Evolutionary conservation across 345 rosid genomes (phyloP).

Genomic region (Bruguiera sexangula): DNA sequence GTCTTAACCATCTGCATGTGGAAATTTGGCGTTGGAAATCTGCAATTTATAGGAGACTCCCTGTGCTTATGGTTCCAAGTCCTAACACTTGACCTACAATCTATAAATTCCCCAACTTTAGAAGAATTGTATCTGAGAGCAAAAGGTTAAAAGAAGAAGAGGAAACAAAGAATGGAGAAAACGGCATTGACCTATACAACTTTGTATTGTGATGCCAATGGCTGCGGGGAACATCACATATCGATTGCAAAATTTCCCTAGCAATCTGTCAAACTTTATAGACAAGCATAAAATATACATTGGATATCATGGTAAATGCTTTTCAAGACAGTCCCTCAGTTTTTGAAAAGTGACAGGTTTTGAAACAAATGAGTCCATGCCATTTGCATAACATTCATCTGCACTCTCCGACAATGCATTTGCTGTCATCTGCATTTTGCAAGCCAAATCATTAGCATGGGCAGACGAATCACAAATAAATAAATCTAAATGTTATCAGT

Average conservation of each 20-base stretch:
- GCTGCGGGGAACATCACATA: slow-evolving; percentile 27
- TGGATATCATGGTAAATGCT: slow-evolving; percentile 44
- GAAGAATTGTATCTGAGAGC: not conserved
- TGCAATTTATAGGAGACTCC: too few relatives aligned
- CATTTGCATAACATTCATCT: slow-evolving; percentile 84
- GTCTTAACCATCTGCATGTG: too few relatives aligned
- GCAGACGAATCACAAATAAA: too few relatives aligned
- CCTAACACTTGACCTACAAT: not conserved
- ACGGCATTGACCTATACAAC: slow-evolving; percentile 24
- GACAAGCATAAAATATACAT: slow-evolving; percentile 40
- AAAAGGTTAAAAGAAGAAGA: not conserved
- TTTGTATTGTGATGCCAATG: slow-evolving; percentile 27
- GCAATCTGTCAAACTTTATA: slow-evolving; percentile 33
- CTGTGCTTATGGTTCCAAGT: not conserved
- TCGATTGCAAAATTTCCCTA: slow-evolving; percentile 61
- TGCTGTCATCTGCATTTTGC: slow-evolving; percentile 81
- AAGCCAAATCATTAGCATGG: not conserved
- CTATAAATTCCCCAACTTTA: slow-evolving; percentile 1
- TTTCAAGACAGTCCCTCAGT: slow-evolving; percentile 64
- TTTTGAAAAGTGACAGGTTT: slow-evolving; percentile 87
- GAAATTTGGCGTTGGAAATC: too few relatives aligned
- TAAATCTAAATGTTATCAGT: too few relatives aligned
- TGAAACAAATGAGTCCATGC: slow-evolving; percentile 92
- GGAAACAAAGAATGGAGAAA: slow-evolving; percentile 8
- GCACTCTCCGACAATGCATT: slow-evolving; percentile 87